Percentiles rank a stretch among this genome's conserved stretches.
Evolutionary conservation across 441 rosid species (phyloP).

Genomic region (Pelargonium australe): DNA sequence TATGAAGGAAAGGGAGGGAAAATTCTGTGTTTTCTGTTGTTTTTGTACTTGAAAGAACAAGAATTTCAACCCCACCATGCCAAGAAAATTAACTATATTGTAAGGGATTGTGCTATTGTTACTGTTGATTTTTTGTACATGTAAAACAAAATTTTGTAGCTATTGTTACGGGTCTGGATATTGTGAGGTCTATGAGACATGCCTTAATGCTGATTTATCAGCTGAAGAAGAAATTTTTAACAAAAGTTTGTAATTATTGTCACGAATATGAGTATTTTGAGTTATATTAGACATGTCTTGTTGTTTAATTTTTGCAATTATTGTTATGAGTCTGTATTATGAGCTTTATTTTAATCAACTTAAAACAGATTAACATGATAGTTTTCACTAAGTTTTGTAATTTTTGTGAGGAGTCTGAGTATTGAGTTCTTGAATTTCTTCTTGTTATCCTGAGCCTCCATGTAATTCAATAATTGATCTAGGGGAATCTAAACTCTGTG

Average conservation of each 20-base stretch:
- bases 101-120: too few species aligned
- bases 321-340: neutral
- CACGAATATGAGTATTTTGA: too few species aligned
- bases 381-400: neutral
- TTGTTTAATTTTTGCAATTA: neutral
- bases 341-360: neutral
- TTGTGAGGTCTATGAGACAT: too few species aligned
- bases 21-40: constrained; percentile 7
- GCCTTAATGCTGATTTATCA: too few species aligned
- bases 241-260: too few species aligned
- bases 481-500: constrained; percentile 22
- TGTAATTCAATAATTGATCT: neutral
- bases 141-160: too few species aligned
- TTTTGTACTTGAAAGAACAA: neutral
- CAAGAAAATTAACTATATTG: too few species aligned
- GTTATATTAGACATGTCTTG: too few species aligned
- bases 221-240: too few species aligned
- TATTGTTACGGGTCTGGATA: too few species aligned
- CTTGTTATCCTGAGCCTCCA: neutral
- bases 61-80: neutral
- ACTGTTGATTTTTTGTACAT: too few species aligned
- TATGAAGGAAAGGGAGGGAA: neutral
- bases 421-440: neutral
- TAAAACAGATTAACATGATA: too few species aligned
- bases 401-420: neutral